Percentiles rank a stretch among this genome's conserved stretches.
These are phyloP conservation scores for Myriosclerotinia scirpicola DNA, from an alignment of 2,329 filamentous ascomycete genomes.

Conservation along the genomic window DNA sequence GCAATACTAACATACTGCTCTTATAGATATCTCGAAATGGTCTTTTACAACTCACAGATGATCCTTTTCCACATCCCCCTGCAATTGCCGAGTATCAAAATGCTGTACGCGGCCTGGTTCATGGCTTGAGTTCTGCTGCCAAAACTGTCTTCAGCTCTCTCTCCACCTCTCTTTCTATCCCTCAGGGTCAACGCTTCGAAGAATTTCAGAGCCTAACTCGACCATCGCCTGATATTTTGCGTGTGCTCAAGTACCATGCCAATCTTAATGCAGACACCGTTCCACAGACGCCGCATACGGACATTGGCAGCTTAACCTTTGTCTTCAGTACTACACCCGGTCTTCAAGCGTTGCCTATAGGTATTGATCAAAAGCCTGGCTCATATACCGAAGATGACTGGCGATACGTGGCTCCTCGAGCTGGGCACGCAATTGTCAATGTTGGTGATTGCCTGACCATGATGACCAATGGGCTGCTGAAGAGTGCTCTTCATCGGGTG, in stretches of 20 bases:
- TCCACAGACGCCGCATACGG: slow-evolving; percentile 5
- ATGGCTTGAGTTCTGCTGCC: background rate
- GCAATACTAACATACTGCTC: background rate
- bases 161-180: background rate
- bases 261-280: background rate
- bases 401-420: background rate
- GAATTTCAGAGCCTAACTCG: background rate
- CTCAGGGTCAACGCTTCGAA: background rate
- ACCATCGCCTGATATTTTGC: background rate
- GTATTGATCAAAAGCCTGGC: background rate
- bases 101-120: background rate
- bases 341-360: background rate
- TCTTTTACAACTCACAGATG: background rate
- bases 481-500: background rate
- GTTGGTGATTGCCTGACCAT: background rate
- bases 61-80: background rate
- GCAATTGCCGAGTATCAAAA: background rate
- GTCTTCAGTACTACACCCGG: background rate
- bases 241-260: slow-evolving; percentile 4
- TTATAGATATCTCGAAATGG: slow-evolving; percentile 1
- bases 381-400: background rate
- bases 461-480: background rate
- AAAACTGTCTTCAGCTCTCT: background rate
- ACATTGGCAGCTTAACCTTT: background rate
- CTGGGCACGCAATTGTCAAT: slow-evolving; percentile 3